A percentile compares a stretch with the other conserved stretches of the same genome.
These are phyloP conservation scores for Eucalyptus cladocalyx DNA, from an alignment of 345 rosid species.

Conservation along the genomic window DNA sequence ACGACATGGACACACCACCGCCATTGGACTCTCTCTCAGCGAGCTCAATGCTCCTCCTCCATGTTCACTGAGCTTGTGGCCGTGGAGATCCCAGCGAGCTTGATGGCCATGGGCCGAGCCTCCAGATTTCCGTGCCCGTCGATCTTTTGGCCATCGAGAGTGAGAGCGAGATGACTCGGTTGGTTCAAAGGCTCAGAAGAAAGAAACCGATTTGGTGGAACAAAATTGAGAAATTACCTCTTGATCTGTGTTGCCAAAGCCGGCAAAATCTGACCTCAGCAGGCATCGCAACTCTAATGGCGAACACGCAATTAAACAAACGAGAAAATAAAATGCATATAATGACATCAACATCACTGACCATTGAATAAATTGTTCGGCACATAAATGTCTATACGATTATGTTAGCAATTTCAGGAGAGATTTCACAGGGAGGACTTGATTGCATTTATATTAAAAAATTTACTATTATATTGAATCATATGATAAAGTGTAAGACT, in stretches of 20 bases:
- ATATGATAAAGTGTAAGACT: background rate
- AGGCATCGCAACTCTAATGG: no score
- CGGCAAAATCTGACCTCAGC: no score
- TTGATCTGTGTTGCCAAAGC: no score
- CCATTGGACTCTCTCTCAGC: background rate
- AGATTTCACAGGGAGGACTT: background rate
- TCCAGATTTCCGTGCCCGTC: background rate
- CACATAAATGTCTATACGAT: accelerated
- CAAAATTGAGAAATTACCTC: no score
- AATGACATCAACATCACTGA: no score
- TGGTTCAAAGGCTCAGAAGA: background rate
- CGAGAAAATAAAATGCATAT: no score
- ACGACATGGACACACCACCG: background rate
- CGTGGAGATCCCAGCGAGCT: background rate
- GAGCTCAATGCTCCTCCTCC: background rate
- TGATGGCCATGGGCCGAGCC: background rate
- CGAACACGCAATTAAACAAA: no score
- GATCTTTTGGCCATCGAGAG: background rate
- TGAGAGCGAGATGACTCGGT: background rate
- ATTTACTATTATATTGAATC: background rate
- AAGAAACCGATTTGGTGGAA: no score
- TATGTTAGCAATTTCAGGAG: background rate
- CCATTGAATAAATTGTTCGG: background rate
- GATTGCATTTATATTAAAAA: background rate
- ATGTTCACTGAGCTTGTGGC: background rate